Percentiles rank a stretch among this genome's conserved stretches.
phyloP scores from a whole-genome alignment of 371 early-diverging fungal genomes.

The Apophysomyces elegans region DNA sequence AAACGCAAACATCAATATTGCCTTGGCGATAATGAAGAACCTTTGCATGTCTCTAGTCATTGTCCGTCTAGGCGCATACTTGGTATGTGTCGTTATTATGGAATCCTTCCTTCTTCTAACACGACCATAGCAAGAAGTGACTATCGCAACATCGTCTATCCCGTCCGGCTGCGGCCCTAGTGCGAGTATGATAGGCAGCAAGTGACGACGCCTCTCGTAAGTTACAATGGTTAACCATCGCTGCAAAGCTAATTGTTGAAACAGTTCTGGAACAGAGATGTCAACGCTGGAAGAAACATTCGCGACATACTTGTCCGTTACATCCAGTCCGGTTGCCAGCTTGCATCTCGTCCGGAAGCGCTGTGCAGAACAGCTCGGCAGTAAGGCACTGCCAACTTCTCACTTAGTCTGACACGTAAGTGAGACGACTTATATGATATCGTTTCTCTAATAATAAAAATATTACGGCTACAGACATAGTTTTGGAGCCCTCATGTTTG shows the following conservation, averaged over 20 bases:
- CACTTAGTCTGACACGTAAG: slow-evolving; percentile 1
- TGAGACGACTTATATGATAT: neutral
- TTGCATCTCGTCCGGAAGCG: slow-evolving; percentile 1
- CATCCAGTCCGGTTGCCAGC: neutral
- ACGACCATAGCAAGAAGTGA: neutral
- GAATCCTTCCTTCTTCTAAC: neutral
- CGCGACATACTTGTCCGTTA: neutral
- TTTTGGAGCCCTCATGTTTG: neutral
- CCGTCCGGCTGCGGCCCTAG: neutral
- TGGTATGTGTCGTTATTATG: neutral
- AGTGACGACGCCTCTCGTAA: neutral
- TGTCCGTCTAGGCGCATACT: neutral
- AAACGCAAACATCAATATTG: neutral
- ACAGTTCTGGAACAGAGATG: neutral
- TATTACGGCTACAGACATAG: too few species aligned
- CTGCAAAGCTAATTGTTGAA: neutral
- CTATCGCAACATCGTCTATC: neutral
- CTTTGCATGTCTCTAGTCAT: neutral
- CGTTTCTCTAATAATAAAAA: neutral
- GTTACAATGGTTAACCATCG: neutral
- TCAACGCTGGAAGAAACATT: neutral
- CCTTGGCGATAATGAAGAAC: neutral
- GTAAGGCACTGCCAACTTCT: neutral
- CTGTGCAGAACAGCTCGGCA: slow-evolving; percentile 1
- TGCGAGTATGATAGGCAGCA: neutral